Percentiles rank a stretch among this genome's conserved stretches.
These are phyloP conservation scores for Ogataea salicorniae DNA, from an alignment of 805 yeast species.

Conservation along the genomic window DNA sequence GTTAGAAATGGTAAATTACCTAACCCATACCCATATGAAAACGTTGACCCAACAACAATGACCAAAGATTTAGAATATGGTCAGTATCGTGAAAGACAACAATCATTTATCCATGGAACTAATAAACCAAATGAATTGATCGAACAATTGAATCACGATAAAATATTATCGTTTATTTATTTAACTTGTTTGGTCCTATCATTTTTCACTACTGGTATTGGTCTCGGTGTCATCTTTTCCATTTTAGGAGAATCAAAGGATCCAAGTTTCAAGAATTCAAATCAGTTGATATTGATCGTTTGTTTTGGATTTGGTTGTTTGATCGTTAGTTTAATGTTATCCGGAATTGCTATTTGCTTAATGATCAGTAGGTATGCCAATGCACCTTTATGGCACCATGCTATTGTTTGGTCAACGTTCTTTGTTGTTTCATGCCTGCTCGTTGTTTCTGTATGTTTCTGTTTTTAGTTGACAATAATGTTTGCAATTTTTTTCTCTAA, in stretches of 20 bases:
- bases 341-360: conserved; percentile 41
- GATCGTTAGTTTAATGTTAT: conserved; percentile 36
- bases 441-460: conserved; percentile 34
- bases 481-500: neutral
- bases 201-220: conserved; percentile 36
- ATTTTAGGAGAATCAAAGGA: conserved; percentile 6
- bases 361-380: conserved; percentile 34
- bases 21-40: too few species aligned
- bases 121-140: conserved; percentile 12
- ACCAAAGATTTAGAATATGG: neutral
- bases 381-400: conserved; percentile 39
- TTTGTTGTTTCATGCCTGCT: conserved; percentile 36
- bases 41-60: neutral
- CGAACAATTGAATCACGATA: conserved; percentile 33
- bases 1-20: too few species aligned
- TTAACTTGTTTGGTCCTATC: conserved; percentile 36
- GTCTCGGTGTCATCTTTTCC: conserved; percentile 38
- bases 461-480: conserved; percentile 10
- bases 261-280: conserved; percentile 4
- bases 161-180: conserved; percentile 40
- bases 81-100: conserved; percentile 5
- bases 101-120: conserved; percentile 8
- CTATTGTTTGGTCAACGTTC: conserved; percentile 38
- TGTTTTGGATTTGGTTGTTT: conserved; percentile 37
- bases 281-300: conserved; percentile 23